Percentiles rank a stretch among this genome's conserved stretches.
These are phyloP conservation scores for Pulicaria dysenterica DNA, from an alignment of 129 eudicot species.

Conservation along the genomic window DNA sequence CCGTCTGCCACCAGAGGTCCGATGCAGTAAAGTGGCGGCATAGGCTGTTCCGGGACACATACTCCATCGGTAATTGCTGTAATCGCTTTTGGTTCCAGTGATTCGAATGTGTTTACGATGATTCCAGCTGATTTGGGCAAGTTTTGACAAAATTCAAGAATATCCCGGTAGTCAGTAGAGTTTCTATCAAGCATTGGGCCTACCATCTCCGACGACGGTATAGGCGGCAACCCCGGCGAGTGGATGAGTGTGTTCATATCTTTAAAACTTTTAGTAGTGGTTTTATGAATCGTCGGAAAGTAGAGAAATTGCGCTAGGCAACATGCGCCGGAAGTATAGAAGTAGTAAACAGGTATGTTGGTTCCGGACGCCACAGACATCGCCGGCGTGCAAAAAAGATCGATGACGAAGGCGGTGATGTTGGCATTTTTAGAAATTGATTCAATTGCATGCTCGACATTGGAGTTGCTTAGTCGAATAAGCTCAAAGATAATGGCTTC, in stretches of 20 bases:
- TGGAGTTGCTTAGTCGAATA: slow-evolving; percentile 41
- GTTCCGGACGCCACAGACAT: background rate
- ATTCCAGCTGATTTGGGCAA: slow-evolving; percentile 51
- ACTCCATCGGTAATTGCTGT: slow-evolving; percentile 46
- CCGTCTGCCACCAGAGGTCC: slow-evolving; percentile 55
- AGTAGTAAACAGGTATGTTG: slow-evolving; percentile 33
- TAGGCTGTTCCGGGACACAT: slow-evolving; percentile 38
- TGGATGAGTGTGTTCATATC: slow-evolving; percentile 27
- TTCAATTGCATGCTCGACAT: slow-evolving; percentile 36
- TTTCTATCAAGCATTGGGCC: slow-evolving; percentile 35
- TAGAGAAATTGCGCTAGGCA: slow-evolving; percentile 14
- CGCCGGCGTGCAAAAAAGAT: slow-evolving; percentile 26
- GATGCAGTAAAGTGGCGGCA: slow-evolving; percentile 53
- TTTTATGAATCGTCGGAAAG: slow-evolving; percentile 11
- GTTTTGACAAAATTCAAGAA: slow-evolving; percentile 22
- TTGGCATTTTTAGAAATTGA: slow-evolving; percentile 34
- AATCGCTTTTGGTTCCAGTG: slow-evolving; percentile 52
- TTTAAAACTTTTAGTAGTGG: slow-evolving; percentile 17
- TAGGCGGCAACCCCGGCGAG: too few relatives aligned
- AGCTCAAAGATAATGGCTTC: too few relatives aligned
- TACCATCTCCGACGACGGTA: slow-evolving; percentile 25
- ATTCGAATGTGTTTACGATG: slow-evolving; percentile 48
- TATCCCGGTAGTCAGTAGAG: slow-evolving; percentile 16
- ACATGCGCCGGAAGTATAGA: slow-evolving; percentile 35
- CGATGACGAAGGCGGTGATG: slow-evolving; percentile 28